Evolutionary conservation across 257 asterid species (phyloP).

Genomic region (Scutellaria barbata): DNA sequence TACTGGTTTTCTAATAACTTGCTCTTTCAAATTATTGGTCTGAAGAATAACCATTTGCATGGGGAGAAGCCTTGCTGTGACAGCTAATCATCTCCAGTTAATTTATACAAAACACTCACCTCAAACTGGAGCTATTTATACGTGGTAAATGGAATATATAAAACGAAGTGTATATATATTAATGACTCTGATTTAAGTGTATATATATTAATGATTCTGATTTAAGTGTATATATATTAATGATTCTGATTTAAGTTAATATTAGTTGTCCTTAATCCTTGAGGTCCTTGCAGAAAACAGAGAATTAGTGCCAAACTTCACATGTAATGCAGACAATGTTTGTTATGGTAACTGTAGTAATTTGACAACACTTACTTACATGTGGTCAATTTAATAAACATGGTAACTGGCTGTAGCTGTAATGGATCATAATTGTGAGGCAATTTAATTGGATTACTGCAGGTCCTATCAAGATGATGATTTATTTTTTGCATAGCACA

Average conservation of each 20-base stretch:
- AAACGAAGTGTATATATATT: neutral
- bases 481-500: slow-evolving; percentile 6
- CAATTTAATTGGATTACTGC: slow-evolving; percentile 19
- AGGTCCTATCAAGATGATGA: slow-evolving; percentile 3
- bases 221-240: neutral
- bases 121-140: neutral
- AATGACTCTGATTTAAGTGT: neutral
- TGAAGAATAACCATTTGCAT: slow-evolving; percentile 1
- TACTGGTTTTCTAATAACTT: neutral
- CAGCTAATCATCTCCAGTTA: slow-evolving; percentile 9
- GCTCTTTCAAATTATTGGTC: neutral
- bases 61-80: neutral
- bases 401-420: slow-evolving; percentile 7
- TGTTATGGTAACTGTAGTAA: too few relatives aligned
- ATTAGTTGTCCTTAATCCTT: neutral
- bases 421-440: neutral
- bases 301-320: slow-evolving; percentile 5
- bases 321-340: neutral
- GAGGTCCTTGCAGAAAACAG: neutral
- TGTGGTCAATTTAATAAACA: slow-evolving; percentile 12
- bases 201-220: neutral
- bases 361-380: slow-evolving; percentile 11
- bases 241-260: neutral
- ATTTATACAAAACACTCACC: neutral
- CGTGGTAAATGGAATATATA: neutral